Evolutionary conservation across 805 yeast genomes (phyloP).

Genomic region (Millerago galiae): DNA sequence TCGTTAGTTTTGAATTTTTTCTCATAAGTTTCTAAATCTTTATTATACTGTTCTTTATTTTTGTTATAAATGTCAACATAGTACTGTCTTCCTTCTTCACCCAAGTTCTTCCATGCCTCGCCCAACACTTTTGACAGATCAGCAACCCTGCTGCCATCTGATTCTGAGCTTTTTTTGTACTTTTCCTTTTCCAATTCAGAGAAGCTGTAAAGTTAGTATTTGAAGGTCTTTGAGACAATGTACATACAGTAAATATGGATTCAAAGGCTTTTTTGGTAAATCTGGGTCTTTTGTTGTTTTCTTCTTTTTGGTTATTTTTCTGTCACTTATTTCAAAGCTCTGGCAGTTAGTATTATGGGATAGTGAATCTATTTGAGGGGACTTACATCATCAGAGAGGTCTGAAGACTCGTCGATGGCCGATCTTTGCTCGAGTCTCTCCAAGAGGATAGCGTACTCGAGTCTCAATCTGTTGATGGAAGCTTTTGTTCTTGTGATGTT

Average conservation of each 20-base stretch:
- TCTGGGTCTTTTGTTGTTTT: slow-evolving; percentile 62
- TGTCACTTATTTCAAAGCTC: slow-evolving; percentile 14
- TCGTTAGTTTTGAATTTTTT: slow-evolving; percentile 3
- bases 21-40: slow-evolving; percentile 58
- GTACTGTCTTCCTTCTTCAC: slow-evolving; percentile 63
- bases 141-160: slow-evolving; percentile 38
- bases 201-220: slow-evolving; percentile 6
- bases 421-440: slow-evolving; percentile 70
- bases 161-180: slow-evolving; percentile 52
- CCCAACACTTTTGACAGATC: slow-evolving; percentile 77
- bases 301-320: slow-evolving; percentile 19
- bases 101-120: slow-evolving; percentile 77
- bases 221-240: too few species aligned
- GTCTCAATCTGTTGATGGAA: slow-evolving; percentile 68
- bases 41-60: slow-evolving; percentile 68
- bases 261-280: slow-evolving; percentile 83
- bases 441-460: slow-evolving; percentile 75
- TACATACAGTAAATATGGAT: slow-evolving; percentile 65
- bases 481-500: slow-evolving; percentile 73
- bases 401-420: slow-evolving; percentile 7
- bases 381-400: slow-evolving; percentile 6
- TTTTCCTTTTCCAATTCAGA: slow-evolving; percentile 83
- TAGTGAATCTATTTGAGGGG: background rate
- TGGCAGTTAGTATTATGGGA: background rate
- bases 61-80: slow-evolving; percentile 71